Conservation (phyloP, 331 rosid species). For the Acacia pycnantha region DNA sequence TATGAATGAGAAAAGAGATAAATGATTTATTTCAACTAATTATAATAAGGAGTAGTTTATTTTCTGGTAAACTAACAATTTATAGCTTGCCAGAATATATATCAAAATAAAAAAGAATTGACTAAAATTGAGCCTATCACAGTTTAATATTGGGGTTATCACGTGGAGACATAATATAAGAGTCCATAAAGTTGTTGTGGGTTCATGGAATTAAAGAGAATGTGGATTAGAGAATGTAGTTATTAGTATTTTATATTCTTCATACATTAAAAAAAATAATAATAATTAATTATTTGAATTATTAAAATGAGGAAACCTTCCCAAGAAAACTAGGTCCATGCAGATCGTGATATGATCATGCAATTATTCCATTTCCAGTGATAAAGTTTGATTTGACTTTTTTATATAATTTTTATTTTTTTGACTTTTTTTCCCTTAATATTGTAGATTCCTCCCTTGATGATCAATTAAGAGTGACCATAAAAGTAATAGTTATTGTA, state of each 20-base stretch:
- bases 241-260: neutral
- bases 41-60: neutral
- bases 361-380: conserved; percentile 29
- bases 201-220: neutral
- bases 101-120: neutral
- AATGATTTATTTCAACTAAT: neutral
- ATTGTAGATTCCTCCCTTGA: conserved; percentile 40
- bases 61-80: neutral
- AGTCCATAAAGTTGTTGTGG: neutral
- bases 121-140: neutral
- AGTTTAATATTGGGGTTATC: neutral
- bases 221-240: neutral
- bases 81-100: neutral
- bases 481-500: conserved; percentile 9
- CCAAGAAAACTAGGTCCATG: conserved; percentile 12
- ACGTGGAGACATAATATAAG: neutral
- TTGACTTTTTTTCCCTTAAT: conserved; percentile 31
- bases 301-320: neutral
- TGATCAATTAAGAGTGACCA: conserved; percentile 37
- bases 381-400: conserved; percentile 27
- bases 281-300: neutral
- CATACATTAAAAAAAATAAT: neutral
- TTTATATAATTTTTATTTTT: conserved; percentile 22
- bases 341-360: conserved; percentile 31
- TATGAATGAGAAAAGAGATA: neutral